Evolutionary conservation across 495 filamentous ascomycete species (phyloP).

Genomic region (Achaetomiella virescens): DNA sequence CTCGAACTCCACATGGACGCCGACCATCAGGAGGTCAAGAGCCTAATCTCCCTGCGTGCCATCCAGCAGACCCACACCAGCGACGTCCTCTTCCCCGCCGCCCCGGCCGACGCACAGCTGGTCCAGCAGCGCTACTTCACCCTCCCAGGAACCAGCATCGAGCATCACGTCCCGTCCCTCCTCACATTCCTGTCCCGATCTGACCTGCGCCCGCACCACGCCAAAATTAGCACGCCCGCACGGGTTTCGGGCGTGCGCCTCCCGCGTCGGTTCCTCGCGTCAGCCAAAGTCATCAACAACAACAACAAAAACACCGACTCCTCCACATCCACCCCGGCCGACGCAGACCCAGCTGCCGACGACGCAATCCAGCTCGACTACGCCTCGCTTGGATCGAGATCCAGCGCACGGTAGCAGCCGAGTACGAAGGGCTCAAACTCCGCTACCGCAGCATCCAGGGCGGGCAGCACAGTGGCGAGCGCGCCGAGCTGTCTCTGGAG

Average conservation of each 20-base stretch:
- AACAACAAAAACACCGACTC: neutral
- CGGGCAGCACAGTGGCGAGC: conserved; percentile 35
- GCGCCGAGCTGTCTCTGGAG: conserved; percentile 40
- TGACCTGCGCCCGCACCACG: conserved; percentile 29
- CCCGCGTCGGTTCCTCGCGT: conserved; percentile 24
- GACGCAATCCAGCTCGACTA: conserved; percentile 35
- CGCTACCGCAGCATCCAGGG: conserved; percentile 41
- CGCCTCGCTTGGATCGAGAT: conserved; percentile 43
- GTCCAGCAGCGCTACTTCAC: conserved; percentile 29
- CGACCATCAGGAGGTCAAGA: conserved; percentile 22
- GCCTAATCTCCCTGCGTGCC: conserved; percentile 20
- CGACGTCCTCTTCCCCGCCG: conserved; percentile 33
- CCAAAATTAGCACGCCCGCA: conserved; percentile 34
- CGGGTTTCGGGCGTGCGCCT: conserved; percentile 32
- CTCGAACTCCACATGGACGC: conserved; percentile 37
- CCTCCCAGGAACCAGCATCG: conserved; percentile 15
- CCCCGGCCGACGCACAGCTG: conserved; percentile 36
- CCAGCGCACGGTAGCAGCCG: conserved; percentile 29
- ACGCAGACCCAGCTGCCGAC: too few species aligned
- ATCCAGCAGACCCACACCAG: conserved; percentile 9
- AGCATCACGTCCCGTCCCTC: conserved; percentile 22
- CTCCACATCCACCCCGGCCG: too few species aligned
- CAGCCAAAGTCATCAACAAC: neutral
- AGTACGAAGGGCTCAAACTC: conserved; percentile 34
- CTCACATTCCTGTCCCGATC: conserved; percentile 33